These are phyloP conservation scores for Ustilago trichophora DNA, from an alignment of 1,284 basidiomycete species.

Conservation along the genomic window DNA sequence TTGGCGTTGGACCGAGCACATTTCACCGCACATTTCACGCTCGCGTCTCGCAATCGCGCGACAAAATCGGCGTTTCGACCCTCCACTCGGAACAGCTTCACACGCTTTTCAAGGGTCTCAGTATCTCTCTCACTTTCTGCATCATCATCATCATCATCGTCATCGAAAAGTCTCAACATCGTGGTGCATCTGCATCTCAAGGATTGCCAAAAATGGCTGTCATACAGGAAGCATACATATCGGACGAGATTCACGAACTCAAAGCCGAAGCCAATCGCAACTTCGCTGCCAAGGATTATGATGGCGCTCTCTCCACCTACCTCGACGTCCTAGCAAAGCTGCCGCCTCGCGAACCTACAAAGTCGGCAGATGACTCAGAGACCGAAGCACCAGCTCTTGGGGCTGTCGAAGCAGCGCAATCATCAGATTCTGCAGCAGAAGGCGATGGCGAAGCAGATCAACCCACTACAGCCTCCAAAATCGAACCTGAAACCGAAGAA, in stretches of 20 bases:
- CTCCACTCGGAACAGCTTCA: no score
- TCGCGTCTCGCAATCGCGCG: no score
- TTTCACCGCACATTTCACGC: no score
- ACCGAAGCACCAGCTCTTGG: no score
- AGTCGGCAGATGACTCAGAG: no score
- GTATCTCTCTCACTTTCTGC: no score
- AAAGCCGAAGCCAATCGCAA: conserved; percentile 48
- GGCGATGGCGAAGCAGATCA: not conserved
- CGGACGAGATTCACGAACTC: conserved; percentile 41
- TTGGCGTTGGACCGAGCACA: not conserved
- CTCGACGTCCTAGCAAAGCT: conserved; percentile 45
- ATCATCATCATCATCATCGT: no score
- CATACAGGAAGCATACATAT: conserved; percentile 29
- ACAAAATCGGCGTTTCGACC: not conserved
- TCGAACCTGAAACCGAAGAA: conserved; percentile 23
- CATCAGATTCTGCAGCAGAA: no score
- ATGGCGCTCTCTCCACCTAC: conserved; percentile 46
- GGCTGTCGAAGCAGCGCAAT: no score
- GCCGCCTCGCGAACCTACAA: conserved; percentile 15
- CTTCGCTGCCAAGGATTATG: conserved; percentile 41
- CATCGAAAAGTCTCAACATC: no score
- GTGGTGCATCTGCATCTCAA: no score
- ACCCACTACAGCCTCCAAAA: not conserved
- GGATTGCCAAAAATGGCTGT: conserved; percentile 35
- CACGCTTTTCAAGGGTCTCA: no score